Conservation (phyloP, 2,329 filamentous ascomycete genomes). For the Xylaria arbuscula region DNA sequence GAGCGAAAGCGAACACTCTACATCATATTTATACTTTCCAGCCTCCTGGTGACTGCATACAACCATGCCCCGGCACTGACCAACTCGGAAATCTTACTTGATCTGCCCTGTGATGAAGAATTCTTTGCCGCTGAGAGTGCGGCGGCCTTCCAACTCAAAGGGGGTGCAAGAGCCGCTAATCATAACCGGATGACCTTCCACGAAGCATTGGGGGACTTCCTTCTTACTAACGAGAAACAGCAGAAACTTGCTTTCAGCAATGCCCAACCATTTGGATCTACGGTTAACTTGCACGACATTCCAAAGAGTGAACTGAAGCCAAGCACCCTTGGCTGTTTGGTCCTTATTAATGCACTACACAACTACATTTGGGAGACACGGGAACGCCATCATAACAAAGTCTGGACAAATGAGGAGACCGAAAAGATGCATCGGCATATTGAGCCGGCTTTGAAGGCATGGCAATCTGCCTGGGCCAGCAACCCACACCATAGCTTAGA, state of each 20-base stretch:
- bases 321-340: slow-evolving; percentile 90
- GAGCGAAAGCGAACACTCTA: slow-evolving; percentile 95
- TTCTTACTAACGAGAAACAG: slow-evolving; percentile 77
- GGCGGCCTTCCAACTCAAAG: slow-evolving; percentile 82
- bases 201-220: slow-evolving; percentile 80
- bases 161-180: slow-evolving; percentile 75
- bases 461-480: slow-evolving; percentile 91
- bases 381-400: slow-evolving; percentile 85
- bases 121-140: slow-evolving; percentile 86
- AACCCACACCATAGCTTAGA: slow-evolving; percentile 87
- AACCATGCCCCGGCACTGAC: slow-evolving; percentile 91
- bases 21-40: slow-evolving; percentile 90
- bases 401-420: slow-evolving; percentile 92
- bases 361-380: slow-evolving; percentile 99
- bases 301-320: slow-evolving; percentile 75
- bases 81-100: slow-evolving; percentile 91
- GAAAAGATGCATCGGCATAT: slow-evolving; percentile 97
- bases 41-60: slow-evolving; percentile 89
- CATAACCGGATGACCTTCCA: slow-evolving; percentile 83
- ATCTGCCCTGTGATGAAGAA: slow-evolving; percentile 92
- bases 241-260: slow-evolving; percentile 62
- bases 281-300: slow-evolving; percentile 59
- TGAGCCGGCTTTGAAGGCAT: slow-evolving; percentile 91
- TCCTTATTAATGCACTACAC: slow-evolving; percentile 93
- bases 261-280: slow-evolving; percentile 60